Evolutionary conservation across 768 basidiomycete species (phyloP).

Genomic region (Tricholoma sp.): DNA sequence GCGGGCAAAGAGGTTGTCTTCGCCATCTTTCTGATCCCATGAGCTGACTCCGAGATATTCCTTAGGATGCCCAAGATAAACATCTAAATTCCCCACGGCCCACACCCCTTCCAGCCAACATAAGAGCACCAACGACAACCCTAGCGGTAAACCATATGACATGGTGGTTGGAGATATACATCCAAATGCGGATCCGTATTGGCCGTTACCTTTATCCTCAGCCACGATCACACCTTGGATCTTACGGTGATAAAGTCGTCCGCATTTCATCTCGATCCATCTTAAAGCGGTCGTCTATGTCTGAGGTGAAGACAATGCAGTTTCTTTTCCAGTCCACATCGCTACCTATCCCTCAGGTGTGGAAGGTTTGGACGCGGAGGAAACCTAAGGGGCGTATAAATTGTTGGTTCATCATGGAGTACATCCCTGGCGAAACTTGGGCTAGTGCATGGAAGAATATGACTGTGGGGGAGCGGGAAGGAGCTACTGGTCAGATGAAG

Average conservation of each 20-base stretch:
- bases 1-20: background rate
- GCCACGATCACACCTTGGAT: background rate
- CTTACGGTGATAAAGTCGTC: background rate
- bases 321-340: background rate
- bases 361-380: background rate
- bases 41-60: background rate
- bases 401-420: background rate
- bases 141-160: background rate
- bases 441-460: background rate
- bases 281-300: background rate
- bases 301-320: background rate
- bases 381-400: background rate
- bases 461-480: background rate
- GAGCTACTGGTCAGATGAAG: background rate
- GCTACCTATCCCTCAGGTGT: background rate
- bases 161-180: background rate
- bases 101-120: background rate
- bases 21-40: background rate
- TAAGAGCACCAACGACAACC: background rate
- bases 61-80: background rate
- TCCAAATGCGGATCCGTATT: background rate
- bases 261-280: background rate
- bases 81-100: background rate
- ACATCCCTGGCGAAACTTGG: background rate
- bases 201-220: background rate